These are phyloP conservation scores for Niebla homalea DNA, from an alignment of 495 filamentous ascomycete genomes.

Conservation along the genomic window DNA sequence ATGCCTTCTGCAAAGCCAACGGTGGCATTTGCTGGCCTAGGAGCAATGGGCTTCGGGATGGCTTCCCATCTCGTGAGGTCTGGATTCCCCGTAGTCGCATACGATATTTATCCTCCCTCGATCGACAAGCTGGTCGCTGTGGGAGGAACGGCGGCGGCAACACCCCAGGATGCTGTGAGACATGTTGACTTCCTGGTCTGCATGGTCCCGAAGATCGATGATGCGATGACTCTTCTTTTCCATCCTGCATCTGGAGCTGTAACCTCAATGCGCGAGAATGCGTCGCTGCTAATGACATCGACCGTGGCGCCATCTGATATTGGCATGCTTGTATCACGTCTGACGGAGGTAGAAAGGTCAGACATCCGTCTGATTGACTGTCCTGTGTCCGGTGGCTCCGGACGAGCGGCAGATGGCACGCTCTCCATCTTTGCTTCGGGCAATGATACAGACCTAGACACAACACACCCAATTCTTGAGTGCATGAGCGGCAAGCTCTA, in stretches of 20 bases:
- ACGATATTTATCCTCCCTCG: conserved; percentile 61
- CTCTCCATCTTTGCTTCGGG: conserved; percentile 73
- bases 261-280: conserved; percentile 38
- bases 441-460: conserved; percentile 40
- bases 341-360: conserved; percentile 38
- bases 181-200: conserved; percentile 50
- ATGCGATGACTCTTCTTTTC: conserved; percentile 54
- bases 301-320: conserved; percentile 60
- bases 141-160: conserved; percentile 47
- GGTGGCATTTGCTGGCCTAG: conserved; percentile 68
- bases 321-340: conserved; percentile 40
- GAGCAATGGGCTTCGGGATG: conserved; percentile 85
- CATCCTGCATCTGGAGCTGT: conserved; percentile 45
- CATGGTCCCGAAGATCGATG: conserved; percentile 68
- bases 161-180: conserved; percentile 49
- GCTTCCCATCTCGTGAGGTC: conserved; percentile 61
- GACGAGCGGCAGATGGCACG: conserved; percentile 59
- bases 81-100: conserved; percentile 57
- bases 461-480: conserved; percentile 45
- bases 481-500: conserved; percentile 59
- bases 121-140: conserved; percentile 55
- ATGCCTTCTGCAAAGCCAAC: conserved; percentile 1
- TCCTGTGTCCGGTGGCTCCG: conserved; percentile 67
- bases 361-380: conserved; percentile 61
- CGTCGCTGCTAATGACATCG: conserved; percentile 56